Conservation (phyloP, 169 alveolate species). For the Plasmodium gallinaceum region DNA sequence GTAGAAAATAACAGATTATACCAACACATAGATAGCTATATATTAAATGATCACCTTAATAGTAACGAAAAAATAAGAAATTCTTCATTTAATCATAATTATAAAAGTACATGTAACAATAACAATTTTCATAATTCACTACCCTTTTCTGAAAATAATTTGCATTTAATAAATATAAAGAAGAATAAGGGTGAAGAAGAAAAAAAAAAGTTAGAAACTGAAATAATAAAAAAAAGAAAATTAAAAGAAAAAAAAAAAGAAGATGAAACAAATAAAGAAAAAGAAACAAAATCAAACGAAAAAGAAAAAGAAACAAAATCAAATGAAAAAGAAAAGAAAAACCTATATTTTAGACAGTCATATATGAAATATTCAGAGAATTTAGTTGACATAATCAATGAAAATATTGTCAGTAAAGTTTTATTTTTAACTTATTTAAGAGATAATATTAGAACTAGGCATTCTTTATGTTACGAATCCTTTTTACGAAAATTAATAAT, state of each 20-base stretch:
- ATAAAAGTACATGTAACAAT: too few species aligned
- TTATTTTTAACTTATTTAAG: slow-evolving; percentile 18
- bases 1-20: too few species aligned
- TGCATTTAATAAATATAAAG: not conserved
- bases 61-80: too few species aligned
- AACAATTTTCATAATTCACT: too few species aligned
- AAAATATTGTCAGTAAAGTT: slow-evolving; percentile 23
- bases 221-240: not conserved
- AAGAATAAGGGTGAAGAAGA: not conserved
- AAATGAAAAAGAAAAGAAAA: not conserved
- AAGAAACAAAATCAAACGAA: not conserved
- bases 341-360: slow-evolving; percentile 35
- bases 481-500: slow-evolving; percentile 3
- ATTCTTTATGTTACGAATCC: not conserved
- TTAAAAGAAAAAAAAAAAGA: not conserved
- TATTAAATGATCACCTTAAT: too few species aligned
- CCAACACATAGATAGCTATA: too few species aligned
- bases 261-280: not conserved
- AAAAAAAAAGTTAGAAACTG: not conserved
- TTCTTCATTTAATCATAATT: too few species aligned
- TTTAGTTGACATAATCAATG: slow-evolving; percentile 22
- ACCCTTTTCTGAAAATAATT: too few species aligned
- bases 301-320: not conserved
- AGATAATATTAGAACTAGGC: not conserved
- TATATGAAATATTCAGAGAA: slow-evolving; percentile 35